These are phyloP conservation scores for Beauveria sp. DNA, from an alignment of 2,329 filamentous ascomycete species.

Conservation along the genomic window DNA sequence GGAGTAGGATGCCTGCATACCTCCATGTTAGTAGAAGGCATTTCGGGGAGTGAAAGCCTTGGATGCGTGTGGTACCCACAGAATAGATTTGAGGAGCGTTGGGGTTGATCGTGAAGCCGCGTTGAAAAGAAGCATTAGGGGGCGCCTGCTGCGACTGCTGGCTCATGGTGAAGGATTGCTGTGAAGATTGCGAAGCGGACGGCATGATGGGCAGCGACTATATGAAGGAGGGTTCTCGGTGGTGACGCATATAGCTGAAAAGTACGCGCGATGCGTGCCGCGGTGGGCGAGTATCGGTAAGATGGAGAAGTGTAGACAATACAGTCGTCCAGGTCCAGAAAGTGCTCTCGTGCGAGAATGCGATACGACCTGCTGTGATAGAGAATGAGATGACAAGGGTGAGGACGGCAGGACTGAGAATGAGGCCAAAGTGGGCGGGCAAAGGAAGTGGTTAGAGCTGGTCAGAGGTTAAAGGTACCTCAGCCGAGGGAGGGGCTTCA, in stretches of 20 bases:
- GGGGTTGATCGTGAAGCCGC: conserved; percentile 24
- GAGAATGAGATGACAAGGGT: not conserved
- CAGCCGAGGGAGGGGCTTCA: conserved; percentile 1
- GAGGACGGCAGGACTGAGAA: not conserved
- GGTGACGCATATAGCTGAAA: conserved; percentile 2
- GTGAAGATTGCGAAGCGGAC: conserved; percentile 44
- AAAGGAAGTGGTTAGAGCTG: not conserved
- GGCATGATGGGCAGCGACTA: conserved; percentile 19
- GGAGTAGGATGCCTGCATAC: conserved; percentile 71
- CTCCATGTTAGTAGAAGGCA: conserved; percentile 1
- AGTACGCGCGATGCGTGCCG: not conserved
- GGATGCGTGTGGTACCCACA: conserved; percentile 30
- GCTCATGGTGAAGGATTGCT: conserved; percentile 51
- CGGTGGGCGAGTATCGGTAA: not conserved
- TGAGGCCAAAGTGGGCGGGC: conserved; percentile 7
- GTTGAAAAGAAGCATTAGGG: conserved; percentile 27
- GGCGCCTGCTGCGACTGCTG: conserved; percentile 41
- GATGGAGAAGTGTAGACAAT: not conserved
- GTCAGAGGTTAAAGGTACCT: not conserved
- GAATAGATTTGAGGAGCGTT: conserved; percentile 55
- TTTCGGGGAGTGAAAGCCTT: not conserved
- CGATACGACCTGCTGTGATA: not conserved
- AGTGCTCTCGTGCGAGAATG: not conserved
- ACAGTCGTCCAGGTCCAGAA: not conserved
- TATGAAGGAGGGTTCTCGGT: not conserved